phyloP scores from a whole-genome alignment of 2,329 filamentous ascomycete genomes.

The Fusarium albosuccineum region DNA sequence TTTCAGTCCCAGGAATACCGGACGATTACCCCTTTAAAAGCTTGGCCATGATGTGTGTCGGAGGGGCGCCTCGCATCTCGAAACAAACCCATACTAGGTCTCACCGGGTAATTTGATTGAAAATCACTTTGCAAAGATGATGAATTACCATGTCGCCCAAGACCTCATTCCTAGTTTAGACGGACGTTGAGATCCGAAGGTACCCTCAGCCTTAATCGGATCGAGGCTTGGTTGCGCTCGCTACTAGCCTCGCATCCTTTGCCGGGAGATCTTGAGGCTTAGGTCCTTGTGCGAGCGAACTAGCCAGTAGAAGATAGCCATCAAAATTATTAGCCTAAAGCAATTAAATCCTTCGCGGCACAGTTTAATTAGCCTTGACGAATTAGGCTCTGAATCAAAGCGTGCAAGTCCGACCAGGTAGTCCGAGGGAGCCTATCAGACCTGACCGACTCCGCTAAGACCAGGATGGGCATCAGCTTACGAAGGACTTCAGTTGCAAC shows the following conservation, averaged over 20 bases:
- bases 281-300: background rate
- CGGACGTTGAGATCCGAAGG: background rate
- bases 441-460: too few relatives aligned
- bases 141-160: too few relatives aligned
- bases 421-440: constrained; percentile 8
- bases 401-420: background rate
- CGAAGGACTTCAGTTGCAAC: too few relatives aligned
- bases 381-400: background rate
- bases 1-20: background rate
- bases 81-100: background rate
- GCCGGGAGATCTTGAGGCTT: background rate
- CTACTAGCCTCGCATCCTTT: background rate
- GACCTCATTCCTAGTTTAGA: background rate
- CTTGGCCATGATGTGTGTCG: too few relatives aligned
- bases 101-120: background rate
- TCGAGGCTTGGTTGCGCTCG: background rate
- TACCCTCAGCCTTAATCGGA: background rate
- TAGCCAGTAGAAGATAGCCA: background rate
- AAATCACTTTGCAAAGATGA: background rate
- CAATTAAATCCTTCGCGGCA: background rate
- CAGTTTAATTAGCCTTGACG: background rate
- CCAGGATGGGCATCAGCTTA: too few relatives aligned
- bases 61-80: background rate
- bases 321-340: background rate
- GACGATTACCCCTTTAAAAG: background rate